Percentiles rank a stretch among this genome's conserved stretches.
Conservation (phyloP, 2,329 filamentous ascomycete species). For the Trichophyton verrucosum region DNA sequence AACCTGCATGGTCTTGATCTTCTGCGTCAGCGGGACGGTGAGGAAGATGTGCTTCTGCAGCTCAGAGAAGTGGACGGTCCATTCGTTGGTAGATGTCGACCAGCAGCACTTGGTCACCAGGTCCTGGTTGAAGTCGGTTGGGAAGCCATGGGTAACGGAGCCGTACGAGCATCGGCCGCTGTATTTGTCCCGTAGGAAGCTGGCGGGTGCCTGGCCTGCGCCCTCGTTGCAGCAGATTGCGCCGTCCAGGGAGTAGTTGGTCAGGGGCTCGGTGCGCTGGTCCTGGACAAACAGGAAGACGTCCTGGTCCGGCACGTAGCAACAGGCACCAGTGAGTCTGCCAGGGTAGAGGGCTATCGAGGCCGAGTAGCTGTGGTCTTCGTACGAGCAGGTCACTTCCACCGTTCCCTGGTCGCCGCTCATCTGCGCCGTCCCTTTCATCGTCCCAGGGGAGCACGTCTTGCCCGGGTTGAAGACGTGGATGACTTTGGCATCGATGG, state of each 20-base stretch:
- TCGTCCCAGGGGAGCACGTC: background rate
- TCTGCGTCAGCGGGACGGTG: background rate
- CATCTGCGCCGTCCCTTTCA: background rate
- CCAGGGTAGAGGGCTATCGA: background rate
- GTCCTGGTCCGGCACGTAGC: background rate
- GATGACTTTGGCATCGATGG: background rate
- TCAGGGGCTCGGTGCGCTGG: background rate
- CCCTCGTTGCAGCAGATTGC: background rate
- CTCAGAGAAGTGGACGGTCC: background rate
- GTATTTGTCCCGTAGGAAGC: background rate
- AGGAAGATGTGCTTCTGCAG: background rate
- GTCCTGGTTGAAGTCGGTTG: background rate
- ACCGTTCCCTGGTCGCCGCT: background rate
- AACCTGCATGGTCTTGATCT: background rate
- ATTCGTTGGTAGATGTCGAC: background rate
- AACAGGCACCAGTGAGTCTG: background rate
- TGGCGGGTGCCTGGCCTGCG: background rate
- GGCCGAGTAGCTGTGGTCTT: background rate
- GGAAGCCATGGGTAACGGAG: background rate
- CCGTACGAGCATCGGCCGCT: background rate
- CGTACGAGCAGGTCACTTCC: background rate
- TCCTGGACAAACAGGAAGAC: background rate
- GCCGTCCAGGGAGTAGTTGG: background rate
- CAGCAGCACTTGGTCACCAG: background rate
- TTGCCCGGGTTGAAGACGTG: background rate